Conservation (phyloP, 75 land plant species). For the Pinus taeda region DNA sequence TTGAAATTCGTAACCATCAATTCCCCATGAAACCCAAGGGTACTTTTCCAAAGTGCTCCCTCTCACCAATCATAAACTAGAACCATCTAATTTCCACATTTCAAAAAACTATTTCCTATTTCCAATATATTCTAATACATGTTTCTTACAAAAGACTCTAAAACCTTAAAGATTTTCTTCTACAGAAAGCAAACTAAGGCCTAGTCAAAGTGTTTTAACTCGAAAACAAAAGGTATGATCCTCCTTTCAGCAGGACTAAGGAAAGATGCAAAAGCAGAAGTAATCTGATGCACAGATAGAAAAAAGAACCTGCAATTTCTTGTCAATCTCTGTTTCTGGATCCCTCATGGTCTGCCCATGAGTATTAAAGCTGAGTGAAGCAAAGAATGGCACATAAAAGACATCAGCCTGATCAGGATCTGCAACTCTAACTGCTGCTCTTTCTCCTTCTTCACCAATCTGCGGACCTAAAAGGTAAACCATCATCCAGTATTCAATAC, state of each 20-base stretch:
- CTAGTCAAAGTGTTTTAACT: too few relatives aligned
- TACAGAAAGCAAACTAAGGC: too few relatives aligned
- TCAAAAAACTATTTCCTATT: too few relatives aligned
- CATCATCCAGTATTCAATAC: conserved; percentile 99
- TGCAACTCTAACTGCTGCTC: conserved; percentile 56
- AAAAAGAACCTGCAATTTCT: conserved; percentile 39
- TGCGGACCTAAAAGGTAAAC: conserved; percentile 45
- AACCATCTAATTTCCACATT: too few relatives aligned
- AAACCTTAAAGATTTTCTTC: too few relatives aligned
- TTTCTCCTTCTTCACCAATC: conserved; percentile 15
- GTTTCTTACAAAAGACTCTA: too few relatives aligned
- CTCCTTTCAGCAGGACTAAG: background rate
- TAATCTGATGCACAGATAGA: background rate
- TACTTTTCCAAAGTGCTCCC: too few relatives aligned
- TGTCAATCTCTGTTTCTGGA: conserved; percentile 60
- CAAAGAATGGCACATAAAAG: conserved; percentile 84
- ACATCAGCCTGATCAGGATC: conserved; percentile 74
- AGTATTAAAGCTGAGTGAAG: conserved; percentile 68
- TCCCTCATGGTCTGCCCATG: conserved; percentile 64
- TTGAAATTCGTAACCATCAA: too few relatives aligned
- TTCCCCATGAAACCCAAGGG: too few relatives aligned
- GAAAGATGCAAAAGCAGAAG: background rate
- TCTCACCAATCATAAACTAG: too few relatives aligned
- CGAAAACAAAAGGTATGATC: too few relatives aligned
- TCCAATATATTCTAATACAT: too few relatives aligned